Conservation (phyloP, 2,329 filamentous ascomycete species). For the Rhynchosporium agropyri region DNA sequence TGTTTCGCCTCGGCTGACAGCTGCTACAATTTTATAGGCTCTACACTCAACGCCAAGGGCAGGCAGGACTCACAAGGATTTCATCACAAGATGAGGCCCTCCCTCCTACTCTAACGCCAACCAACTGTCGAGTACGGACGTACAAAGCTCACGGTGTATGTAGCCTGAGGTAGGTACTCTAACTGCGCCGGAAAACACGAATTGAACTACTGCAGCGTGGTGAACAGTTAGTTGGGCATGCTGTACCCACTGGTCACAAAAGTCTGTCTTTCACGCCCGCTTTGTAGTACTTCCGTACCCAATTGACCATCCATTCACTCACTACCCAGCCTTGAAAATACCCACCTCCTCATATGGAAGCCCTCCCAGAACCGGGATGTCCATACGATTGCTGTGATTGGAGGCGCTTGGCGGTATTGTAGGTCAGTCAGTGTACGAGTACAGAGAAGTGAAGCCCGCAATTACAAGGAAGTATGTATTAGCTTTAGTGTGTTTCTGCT, state of each 20-base stretch:
- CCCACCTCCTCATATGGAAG: constrained; percentile 8
- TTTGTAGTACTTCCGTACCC: background rate
- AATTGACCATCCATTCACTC: background rate
- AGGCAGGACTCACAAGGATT: constrained; percentile 9
- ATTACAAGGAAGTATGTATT: background rate
- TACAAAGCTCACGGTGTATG: background rate
- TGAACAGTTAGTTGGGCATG: background rate
- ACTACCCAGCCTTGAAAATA: constrained; percentile 14
- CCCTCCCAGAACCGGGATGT: constrained; percentile 1
- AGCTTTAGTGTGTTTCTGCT: constrained; percentile 30
- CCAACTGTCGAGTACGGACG: no score
- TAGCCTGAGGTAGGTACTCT: background rate
- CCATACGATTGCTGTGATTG: background rate
- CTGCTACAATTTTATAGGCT: background rate
- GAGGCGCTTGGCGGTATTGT: background rate
- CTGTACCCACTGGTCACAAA: background rate
- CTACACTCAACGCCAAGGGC: constrained; percentile 1
- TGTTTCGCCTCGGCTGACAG: constrained; percentile 13
- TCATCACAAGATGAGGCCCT: background rate
- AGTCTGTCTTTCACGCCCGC: background rate
- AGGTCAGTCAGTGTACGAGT: background rate
- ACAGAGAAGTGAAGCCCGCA: background rate
- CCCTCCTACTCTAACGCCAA: no score
- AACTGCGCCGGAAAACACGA: no score
- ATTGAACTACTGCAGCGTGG: no score